Evolutionary conservation across 106 monocot genomes (phyloP).

Genomic region (Allium sativum): DNA sequence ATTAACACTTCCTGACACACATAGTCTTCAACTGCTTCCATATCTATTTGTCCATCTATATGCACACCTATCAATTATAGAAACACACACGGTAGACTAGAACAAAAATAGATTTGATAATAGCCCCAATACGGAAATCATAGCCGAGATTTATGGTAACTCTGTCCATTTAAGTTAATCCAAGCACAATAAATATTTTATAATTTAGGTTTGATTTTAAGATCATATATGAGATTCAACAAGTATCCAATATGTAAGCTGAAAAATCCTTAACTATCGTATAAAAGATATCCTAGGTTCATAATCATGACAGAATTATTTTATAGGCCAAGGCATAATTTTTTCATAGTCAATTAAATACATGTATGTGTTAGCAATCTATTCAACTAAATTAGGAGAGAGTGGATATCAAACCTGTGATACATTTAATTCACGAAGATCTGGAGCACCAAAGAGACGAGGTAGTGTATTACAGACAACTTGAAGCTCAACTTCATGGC

Average conservation of each 20-base stretch:
- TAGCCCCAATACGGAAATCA: no score
- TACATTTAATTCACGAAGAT: slow-evolving; percentile 96
- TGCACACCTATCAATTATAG: no score
- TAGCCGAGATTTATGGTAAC: no score
- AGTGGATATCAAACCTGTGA: slow-evolving; percentile 50
- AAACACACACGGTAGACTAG: no score
- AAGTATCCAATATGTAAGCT: not conserved
- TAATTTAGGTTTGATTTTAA: not conserved
- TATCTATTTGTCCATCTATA: no score
- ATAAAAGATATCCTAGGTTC: not conserved
- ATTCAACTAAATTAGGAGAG: not conserved
- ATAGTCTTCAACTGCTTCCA: no score
- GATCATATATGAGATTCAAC: not conserved
- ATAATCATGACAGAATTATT: no score
- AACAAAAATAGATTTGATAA: no score
- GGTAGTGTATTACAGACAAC: slow-evolving; percentile 83
- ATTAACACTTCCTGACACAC: no score
- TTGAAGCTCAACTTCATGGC: slow-evolving; percentile 98
- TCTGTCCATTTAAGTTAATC: no score
- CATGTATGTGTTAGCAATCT: not conserved
- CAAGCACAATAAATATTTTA: not conserved
- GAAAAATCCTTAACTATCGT: not conserved
- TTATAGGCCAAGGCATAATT: no score
- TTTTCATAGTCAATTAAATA: no score
- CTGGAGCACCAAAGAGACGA: slow-evolving; percentile 97